Evolutionary conservation across 257 asterid genomes (phyloP).

Genomic region (Capsicum pubescens): DNA sequence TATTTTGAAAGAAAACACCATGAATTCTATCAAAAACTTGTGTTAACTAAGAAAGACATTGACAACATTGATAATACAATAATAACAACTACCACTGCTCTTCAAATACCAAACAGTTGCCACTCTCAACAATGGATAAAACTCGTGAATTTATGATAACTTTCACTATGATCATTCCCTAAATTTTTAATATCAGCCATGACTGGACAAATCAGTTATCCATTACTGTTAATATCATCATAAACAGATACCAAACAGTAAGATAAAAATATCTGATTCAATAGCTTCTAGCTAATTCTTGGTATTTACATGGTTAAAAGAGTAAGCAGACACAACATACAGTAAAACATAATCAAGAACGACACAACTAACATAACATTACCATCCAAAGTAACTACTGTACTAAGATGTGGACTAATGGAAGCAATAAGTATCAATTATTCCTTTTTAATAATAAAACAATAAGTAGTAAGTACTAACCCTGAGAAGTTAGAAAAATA

Average conservation of each 20-base stretch:
- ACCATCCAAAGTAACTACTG: constrained; percentile 16
- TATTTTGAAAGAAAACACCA: not conserved
- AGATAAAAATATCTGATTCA: constrained; percentile 13
- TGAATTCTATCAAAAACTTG: not conserved
- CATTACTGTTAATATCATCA: not conserved
- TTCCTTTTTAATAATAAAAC: too few species aligned
- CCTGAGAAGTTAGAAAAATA: too few species aligned
- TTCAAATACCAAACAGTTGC: constrained; percentile 1
- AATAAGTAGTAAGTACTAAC: too few species aligned
- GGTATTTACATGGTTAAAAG: constrained; percentile 23
- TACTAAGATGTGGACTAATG: not conserved
- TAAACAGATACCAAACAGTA: not conserved
- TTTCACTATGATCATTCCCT: not conserved
- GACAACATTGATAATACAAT: not conserved
- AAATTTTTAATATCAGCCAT: not conserved
- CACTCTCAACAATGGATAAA: not conserved
- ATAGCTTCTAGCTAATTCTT: not conserved
- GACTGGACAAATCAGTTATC: not conserved
- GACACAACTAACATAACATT: not conserved
- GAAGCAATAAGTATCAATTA: not conserved
- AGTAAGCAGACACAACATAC: constrained; percentile 12
- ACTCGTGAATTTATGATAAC: not conserved
- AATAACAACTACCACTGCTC: not conserved
- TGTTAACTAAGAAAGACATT: not conserved
- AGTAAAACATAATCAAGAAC: constrained; percentile 24